phyloP scores from a whole-genome alignment of 1,284 basidiomycete genomes.

The Heliocybe sulcata region DNA sequence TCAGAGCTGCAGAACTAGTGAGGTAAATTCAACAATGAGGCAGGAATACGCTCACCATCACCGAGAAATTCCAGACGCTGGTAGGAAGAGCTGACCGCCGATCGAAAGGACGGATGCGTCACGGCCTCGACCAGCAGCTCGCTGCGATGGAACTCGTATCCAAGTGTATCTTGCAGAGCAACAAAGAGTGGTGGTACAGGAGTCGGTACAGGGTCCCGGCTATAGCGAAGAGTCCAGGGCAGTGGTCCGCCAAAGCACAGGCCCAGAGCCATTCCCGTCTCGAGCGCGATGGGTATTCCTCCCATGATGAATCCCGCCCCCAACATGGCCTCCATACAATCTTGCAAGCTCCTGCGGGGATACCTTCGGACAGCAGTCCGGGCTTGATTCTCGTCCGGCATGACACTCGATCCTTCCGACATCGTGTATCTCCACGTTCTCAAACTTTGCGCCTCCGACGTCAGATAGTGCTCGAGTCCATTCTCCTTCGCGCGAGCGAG shows the following conservation, averaged over 20 bases:
- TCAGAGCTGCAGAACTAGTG: conserved; percentile 43
- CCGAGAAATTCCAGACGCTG: conserved; percentile 83
- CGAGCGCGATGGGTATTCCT: conserved; percentile 61
- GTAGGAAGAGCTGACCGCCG: conserved; percentile 54
- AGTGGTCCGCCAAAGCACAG: conserved; percentile 63
- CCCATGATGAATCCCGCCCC: conserved; percentile 69
- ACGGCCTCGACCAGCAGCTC: conserved; percentile 66
- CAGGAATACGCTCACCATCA: conserved; percentile 48
- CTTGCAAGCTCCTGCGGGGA: conserved; percentile 68
- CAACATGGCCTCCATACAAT: conserved; percentile 78
- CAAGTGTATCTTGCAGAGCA: conserved; percentile 53
- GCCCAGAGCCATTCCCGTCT: conserved; percentile 55
- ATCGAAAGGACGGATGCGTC: conserved; percentile 72
- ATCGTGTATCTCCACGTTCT: conserved; percentile 54
- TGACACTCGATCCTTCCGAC: conserved; percentile 23
- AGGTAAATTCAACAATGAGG: background rate
- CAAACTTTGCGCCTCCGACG: conserved; percentile 47
- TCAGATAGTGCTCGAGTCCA: conserved; percentile 56
- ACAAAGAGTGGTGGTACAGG: conserved; percentile 41
- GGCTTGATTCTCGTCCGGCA: conserved; percentile 17
- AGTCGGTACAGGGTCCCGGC: conserved; percentile 19
- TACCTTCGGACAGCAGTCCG: conserved; percentile 30
- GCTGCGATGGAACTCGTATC: conserved; percentile 62
- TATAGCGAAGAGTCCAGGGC: conserved; percentile 55
- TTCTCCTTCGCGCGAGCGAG: conserved; percentile 58